phyloP scores from a whole-genome alignment of 805 yeast species.

The Yarrowia porcina region DNA sequence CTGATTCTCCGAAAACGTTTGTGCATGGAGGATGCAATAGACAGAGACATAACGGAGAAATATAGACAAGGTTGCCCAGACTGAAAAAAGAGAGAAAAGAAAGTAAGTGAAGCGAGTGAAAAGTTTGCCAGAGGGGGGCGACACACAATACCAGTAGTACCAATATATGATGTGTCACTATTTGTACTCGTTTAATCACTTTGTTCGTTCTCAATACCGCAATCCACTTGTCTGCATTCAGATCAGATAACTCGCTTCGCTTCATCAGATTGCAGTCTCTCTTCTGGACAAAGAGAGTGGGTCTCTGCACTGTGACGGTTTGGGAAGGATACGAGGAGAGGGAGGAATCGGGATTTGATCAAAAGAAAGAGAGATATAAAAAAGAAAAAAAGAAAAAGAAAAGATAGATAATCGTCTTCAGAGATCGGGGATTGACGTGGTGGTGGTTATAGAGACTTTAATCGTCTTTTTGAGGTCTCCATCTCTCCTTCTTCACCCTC shows the following conservation, averaged over 20 bases:
- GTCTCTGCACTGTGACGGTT: not conserved
- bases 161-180: no score
- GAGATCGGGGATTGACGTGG: not conserved
- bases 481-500: no score
- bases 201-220: no score
- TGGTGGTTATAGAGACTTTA: no score
- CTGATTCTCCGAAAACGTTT: slow-evolving; percentile 6
- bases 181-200: no score
- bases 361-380: no score
- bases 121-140: no score
- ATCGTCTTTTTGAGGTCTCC: no score
- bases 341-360: no score
- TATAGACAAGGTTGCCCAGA: not conserved
- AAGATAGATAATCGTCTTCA: not conserved
- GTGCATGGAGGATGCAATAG: not conserved
- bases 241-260: not conserved
- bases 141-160: no score
- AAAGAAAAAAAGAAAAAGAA: no score
- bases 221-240: no score
- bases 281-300: not conserved
- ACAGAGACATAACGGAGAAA: not conserved
- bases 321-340: not conserved
- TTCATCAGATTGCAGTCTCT: not conserved
- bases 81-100: not conserved
- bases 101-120: not conserved